Percentiles rank a stretch among this genome's conserved stretches.
Evolutionary conservation across 2,329 filamentous ascomycete genomes (phyloP).

Genomic region (Cordyceps pruinosa): DNA sequence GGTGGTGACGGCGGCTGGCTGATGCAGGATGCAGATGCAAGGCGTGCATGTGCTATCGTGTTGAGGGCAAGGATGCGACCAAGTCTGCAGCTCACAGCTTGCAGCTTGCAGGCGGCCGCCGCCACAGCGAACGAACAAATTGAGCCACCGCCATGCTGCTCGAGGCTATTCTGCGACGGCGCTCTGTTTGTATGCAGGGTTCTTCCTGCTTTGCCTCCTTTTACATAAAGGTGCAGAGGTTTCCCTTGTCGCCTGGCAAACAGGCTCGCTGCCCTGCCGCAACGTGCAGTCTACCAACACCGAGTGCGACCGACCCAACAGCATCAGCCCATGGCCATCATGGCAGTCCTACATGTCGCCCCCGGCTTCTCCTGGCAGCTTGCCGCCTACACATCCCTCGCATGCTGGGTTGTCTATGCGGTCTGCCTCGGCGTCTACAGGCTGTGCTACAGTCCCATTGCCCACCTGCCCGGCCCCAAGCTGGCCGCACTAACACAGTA

Average conservation of each 20-base stretch:
- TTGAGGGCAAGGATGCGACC: constrained; percentile 1
- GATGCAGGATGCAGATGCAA: not conserved
- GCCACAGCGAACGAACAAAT: no score
- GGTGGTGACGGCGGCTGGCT: not conserved
- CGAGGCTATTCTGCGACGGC: not conserved
- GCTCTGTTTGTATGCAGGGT: not conserved
- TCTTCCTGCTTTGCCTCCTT: not conserved
- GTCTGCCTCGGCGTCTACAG: constrained; percentile 24
- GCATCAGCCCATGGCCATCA: no score
- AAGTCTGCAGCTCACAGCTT: not conserved
- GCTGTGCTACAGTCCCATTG: constrained; percentile 32
- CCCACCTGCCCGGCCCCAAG: constrained; percentile 32
- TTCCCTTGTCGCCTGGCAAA: not conserved
- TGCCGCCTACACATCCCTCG: constrained; percentile 19
- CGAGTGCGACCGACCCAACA: no score
- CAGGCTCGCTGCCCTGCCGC: no score
- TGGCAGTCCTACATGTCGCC: constrained; percentile 20
- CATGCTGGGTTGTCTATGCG: constrained; percentile 24
- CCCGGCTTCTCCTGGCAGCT: constrained; percentile 21
- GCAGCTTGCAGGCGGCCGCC: not conserved
- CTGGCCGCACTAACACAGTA: constrained; percentile 32
- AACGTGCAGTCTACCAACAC: not conserved
- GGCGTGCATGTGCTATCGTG: not conserved
- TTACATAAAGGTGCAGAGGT: not conserved
- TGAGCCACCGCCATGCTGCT: no score